Evolutionary conservation across 176 grass and related monocot genomes (phyloP).

Genomic region (Typha latifolia): DNA sequence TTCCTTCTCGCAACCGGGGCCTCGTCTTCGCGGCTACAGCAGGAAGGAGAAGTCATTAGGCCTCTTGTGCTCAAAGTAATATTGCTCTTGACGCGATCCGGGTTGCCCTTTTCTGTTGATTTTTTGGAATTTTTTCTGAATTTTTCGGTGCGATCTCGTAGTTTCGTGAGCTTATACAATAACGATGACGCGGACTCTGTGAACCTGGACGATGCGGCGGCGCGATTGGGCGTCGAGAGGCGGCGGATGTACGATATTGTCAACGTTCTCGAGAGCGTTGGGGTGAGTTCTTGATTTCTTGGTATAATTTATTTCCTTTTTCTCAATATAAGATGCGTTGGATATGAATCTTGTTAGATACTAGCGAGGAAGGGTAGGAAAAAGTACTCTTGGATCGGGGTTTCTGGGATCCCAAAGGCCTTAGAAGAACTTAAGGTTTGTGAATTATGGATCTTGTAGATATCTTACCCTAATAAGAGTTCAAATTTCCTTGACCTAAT

Average conservation of each 20-base stretch:
- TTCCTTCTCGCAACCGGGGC: constrained; percentile 1
- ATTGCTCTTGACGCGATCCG: neutral
- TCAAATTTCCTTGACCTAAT: neutral
- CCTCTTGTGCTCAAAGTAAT: constrained; percentile 46
- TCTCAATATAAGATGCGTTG: neutral
- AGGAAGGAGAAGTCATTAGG: constrained; percentile 89
- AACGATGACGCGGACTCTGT: constrained; percentile 55
- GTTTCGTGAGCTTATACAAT: constrained; percentile 79
- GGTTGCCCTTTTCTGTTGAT: neutral
- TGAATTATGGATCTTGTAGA: neutral
- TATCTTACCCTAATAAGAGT: neutral
- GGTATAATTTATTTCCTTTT: neutral
- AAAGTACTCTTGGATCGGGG: constrained; percentile 76
- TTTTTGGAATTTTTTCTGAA: constrained; percentile 5
- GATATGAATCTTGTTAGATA: constrained; percentile 25
- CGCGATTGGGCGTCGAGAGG: constrained; percentile 74
- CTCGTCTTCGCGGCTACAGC: constrained; percentile 60
- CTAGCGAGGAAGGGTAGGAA: constrained; percentile 83
- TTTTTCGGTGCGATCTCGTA: constrained; percentile 14
- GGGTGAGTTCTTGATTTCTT: constrained; percentile 37
- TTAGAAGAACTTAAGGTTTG: constrained; percentile 63
- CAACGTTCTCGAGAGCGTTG: constrained; percentile 88
- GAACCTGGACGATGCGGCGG: constrained; percentile 68
- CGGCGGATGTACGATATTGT: constrained; percentile 99
- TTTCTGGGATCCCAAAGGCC: constrained; percentile 54